Percentiles rank a stretch among this genome's conserved stretches.
These are phyloP conservation scores for Ophiostoma triangulosporum DNA, from an alignment of 2,329 filamentous ascomycete genomes.

Conservation along the genomic window DNA sequence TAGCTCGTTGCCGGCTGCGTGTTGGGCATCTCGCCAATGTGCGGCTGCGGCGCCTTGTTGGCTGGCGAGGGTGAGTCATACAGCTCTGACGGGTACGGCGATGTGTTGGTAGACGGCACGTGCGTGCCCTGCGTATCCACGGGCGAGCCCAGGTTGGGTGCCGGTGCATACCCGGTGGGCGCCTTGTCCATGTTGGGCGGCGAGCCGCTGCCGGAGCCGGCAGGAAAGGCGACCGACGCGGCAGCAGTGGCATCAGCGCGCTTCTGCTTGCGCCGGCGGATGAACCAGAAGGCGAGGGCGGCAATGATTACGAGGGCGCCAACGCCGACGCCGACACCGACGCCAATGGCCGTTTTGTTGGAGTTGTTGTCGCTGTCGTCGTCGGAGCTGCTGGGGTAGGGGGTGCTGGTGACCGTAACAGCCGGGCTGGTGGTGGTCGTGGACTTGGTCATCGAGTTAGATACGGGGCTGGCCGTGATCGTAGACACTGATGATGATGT, in stretches of 20 bases:
- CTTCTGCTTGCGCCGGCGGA: neutral
- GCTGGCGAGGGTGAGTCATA: neutral
- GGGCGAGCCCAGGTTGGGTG: neutral
- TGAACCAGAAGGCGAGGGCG: neutral
- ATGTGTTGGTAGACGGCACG: neutral
- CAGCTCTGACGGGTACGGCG: neutral
- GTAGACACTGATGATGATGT: neutral
- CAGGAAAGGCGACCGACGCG: neutral
- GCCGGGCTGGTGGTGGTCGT: neutral
- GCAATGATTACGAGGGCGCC: neutral
- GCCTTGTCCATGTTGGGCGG: neutral
- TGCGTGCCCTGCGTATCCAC: neutral
- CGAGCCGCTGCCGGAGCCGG: neutral
- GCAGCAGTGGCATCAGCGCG: neutral
- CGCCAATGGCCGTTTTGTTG: conserved; percentile 6
- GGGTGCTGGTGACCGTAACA: neutral
- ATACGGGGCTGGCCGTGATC: neutral
- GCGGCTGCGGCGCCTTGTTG: neutral
- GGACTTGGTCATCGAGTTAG: too few relatives aligned
- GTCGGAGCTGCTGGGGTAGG: too few relatives aligned
- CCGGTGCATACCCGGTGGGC: neutral
- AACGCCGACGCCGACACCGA: conserved; percentile 6
- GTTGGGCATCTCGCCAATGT: neutral
- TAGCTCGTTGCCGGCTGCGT: neutral
- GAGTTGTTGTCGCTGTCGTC: neutral